Evolutionary conservation across 495 filamentous ascomycete species (phyloP).

Genomic region (Annulohypoxylon nitens): DNA sequence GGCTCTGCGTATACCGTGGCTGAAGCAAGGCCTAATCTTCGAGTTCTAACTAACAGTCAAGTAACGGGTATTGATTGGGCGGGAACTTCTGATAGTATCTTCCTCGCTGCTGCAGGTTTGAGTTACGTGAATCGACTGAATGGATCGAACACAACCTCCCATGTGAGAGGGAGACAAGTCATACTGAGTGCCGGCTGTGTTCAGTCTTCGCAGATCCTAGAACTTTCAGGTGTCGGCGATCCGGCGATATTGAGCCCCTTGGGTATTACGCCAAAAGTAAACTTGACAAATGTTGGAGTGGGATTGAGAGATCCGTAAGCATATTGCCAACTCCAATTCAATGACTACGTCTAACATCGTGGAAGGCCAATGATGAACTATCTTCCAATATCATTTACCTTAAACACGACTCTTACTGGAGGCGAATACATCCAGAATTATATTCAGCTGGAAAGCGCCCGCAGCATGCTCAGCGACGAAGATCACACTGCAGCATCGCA

Average conservation of each 20-base stretch:
- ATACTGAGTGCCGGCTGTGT: background rate
- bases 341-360: background rate
- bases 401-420: background rate
- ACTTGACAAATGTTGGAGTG: background rate
- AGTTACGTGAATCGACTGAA: background rate
- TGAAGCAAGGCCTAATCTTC: background rate
- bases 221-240: background rate
- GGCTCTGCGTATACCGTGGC: background rate
- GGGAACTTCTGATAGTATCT: background rate
- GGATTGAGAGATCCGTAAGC: background rate
- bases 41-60: background rate
- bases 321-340: background rate
- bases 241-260: background rate
- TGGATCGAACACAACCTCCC: background rate
- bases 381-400: background rate
- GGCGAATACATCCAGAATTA: background rate
- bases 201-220: background rate
- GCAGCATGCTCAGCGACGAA: background rate
- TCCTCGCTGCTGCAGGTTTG: background rate
- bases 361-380: background rate
- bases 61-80: background rate
- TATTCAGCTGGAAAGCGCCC: background rate
- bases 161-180: background rate
- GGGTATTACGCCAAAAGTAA: background rate
- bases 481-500: background rate